Evolutionary conservation across 176 grass and related monocot species (phyloP), one percentile per base, ranked within the genome.

Genomic region (Tillandsia leiboldiana): DNA sequence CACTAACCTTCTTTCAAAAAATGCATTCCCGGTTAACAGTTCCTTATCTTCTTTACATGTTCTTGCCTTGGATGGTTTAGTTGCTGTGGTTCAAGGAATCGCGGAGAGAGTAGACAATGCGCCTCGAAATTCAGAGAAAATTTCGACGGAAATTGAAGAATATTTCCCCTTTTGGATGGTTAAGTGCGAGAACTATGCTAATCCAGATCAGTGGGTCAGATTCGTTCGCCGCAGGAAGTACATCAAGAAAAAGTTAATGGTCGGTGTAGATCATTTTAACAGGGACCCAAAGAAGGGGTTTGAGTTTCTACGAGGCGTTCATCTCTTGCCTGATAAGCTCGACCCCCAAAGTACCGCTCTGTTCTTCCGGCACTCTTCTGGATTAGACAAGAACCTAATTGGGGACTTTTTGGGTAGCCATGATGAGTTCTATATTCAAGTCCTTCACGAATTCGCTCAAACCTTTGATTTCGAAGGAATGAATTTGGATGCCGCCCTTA

Each of bases 391-490:
- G 65, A 93, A 87, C 68, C 84, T 97, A 77, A 79, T 97, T 68
- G 94, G 94, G 33, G 94, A 97, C 15, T 93, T 90, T 81, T 81
- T 97, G 75, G 94, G 94, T 17, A 80, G 92, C 70, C 94, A 97
- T 68, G 94, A 97, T 54, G 94, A 92, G 12, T 97, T 97, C 65
- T 93, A 81, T 68, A 89, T 97, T 73, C 68, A 61, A 12, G 94
- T 90, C 14, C 89, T 97, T 74, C 77, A 90, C 28, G 94, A 97
- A 90, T 97, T 97, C 72, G 84, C 89, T 67, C 77, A 78, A 68
- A 97, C 94, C 26, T 97, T 97, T 86, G 89, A 97, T 68, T 97
- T 97, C 64, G 78, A 91, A 64, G 84, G 78, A 69, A 97, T 97
- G 94, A 92, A 91, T 84, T 70, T 97, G 68, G 94, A 97, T 20